phyloP scores from a whole-genome alignment of 768 basidiomycete genomes.

The Phaffia tasmanica region DNA sequence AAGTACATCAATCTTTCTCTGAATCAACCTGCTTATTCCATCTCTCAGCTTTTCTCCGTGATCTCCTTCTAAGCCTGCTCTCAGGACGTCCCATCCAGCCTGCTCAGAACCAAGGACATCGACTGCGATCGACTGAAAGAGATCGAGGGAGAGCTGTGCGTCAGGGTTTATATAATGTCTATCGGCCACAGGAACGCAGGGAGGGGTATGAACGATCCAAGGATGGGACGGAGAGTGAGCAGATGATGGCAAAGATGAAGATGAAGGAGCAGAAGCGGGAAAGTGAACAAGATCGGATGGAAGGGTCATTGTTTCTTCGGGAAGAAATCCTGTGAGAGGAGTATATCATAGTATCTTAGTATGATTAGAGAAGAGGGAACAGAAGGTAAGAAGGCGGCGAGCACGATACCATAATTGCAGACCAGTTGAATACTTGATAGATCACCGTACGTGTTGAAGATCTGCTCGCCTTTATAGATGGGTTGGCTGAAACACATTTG shows the following conservation, averaged over 20 bases:
- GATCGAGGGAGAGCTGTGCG: constrained; percentile 11
- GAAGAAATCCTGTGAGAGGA: constrained; percentile 13
- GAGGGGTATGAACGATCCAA: not conserved
- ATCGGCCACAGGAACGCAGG: not conserved
- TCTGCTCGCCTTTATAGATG: constrained; percentile 48
- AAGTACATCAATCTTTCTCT: not conserved
- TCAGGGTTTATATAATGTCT: constrained; percentile 15
- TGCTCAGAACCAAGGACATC: not conserved
- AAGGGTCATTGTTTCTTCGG: constrained; percentile 16
- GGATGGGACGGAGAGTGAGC: not conserved
- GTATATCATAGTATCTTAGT: too few relatives aligned
- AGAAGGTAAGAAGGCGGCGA: not conserved
- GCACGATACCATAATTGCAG: constrained; percentile 18
- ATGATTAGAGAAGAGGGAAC: not conserved
- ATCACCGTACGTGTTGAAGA: constrained; percentile 61
- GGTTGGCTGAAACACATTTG: constrained; percentile 27
- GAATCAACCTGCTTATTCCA: not conserved
- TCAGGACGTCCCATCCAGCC: not conserved
- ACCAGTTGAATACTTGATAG: constrained; percentile 8
- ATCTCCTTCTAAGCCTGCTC: not conserved
- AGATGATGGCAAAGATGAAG: not conserved
- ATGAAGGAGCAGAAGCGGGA: not conserved
- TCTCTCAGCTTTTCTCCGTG: constrained; percentile 1
- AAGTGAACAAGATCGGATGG: constrained; percentile 14
- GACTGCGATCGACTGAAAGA: not conserved